Evolutionary conservation across 495 filamentous ascomycete species (phyloP).

Genomic region (Penicillium taxi): DNA sequence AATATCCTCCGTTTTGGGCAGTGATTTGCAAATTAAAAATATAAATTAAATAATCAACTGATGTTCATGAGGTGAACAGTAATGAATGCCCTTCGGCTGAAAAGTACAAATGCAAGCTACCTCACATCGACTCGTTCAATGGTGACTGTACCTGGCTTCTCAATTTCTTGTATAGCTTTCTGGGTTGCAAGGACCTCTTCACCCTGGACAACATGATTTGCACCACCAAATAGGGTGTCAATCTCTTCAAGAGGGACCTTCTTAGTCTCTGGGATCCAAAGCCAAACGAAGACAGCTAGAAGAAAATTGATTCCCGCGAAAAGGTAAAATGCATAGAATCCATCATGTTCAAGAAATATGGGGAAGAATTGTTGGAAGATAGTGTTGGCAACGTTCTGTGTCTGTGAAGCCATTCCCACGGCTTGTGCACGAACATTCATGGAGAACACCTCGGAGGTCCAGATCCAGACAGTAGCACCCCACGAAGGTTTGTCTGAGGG

Average conservation of each 20-base stretch:
- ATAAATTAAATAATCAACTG: too few species aligned
- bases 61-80: too few species aligned
- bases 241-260: slow-evolving; percentile 59
- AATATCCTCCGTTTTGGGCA: too few species aligned
- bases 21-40: too few species aligned
- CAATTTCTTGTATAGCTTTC: slow-evolving; percentile 16
- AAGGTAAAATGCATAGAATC: slow-evolving; percentile 47
- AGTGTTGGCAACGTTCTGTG: slow-evolving; percentile 56
- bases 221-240: slow-evolving; percentile 50
- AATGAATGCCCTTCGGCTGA: too few species aligned
- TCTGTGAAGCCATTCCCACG: slow-evolving; percentile 60
- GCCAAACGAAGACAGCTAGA: slow-evolving; percentile 64
- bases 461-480: slow-evolving; percentile 62
- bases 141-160: slow-evolving; percentile 21
- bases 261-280: slow-evolving; percentile 70
- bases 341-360: slow-evolving; percentile 50
- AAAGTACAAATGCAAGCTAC: too few species aligned
- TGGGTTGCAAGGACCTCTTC: slow-evolving; percentile 30
- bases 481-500: slow-evolving; percentile 53
- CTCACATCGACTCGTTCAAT: too few species aligned
- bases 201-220: slow-evolving; percentile 50
- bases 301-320: slow-evolving; percentile 48
- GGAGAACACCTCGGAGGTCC: slow-evolving; percentile 56
- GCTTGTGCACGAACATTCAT: slow-evolving; percentile 62
- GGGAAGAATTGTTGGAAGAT: slow-evolving; percentile 64